Base-by-base conservation (phyloP, 495 filamentous ascomycete genomes). In the Aspergillus asperescens region DNA sequence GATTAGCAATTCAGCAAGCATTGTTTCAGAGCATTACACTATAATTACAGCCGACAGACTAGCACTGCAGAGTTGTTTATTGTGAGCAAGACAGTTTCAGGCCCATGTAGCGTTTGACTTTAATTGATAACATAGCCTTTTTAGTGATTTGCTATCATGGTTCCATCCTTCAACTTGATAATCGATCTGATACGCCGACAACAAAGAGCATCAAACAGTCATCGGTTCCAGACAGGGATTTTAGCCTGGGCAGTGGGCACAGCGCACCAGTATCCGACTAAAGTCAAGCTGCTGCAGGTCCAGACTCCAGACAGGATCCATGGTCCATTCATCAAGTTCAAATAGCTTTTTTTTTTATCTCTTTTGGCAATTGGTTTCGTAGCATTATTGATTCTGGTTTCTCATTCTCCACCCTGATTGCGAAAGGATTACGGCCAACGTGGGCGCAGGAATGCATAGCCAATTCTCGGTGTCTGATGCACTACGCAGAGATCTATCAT, bases 221-320 rank as follows among this genome's bases (percentile, higher is more conserved):
- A 24, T 7, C 29, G 20, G 29, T 20, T 5, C 4, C 19, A 47
- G 44, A 34, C 44, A 47, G 44, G 44, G 44, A 47, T 47, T 12
- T 34, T 1, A 52, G 50, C 41, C 49, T 31, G 31, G 28, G 48
- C 38, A 44, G 52, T 40, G 47, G 48, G 48, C 40, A 32, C 53
- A 53, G 47, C 51, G 35, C 35, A 22, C 45, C 46, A 52, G 44
- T 18, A 35, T 47, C 32, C 48, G 23, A 43, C 59, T 56, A 62
- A 62, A 18, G 56, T 45, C 37, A 56, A 54, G 56, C 55, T 62
- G 48, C 60, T 62, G 60, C 60, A 62, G 60, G 60, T 35, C 32
- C 32, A 16, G 13, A 7, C n/a, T 62, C 59, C 59, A 45, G 45
- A 50, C 54, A 57, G 48, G 55, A 51, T n/a, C n/a, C 4, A 35